Conservation (phyloP, 2,329 filamentous ascomycete genomes). For the Aspergillus thermomutatus region DNA sequence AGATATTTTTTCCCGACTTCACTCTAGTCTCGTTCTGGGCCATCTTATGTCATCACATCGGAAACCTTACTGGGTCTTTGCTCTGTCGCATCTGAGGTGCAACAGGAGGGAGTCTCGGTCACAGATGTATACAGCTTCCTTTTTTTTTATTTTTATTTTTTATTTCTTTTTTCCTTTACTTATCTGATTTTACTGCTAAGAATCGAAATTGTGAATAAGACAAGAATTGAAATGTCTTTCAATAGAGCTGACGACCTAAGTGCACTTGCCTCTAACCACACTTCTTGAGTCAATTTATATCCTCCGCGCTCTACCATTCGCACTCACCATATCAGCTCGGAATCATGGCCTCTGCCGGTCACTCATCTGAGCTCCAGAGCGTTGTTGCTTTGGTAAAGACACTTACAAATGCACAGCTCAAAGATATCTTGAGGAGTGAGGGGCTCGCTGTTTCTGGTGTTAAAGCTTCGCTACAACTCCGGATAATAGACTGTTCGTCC, state of each 20-base stretch:
- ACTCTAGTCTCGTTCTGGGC: slow-evolving; percentile 8
- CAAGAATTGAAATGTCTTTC: slow-evolving; percentile 29
- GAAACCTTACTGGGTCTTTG: slow-evolving; percentile 8
- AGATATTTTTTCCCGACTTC: slow-evolving; percentile 1
- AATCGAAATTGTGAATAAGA: not conserved
- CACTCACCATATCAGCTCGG: not conserved
- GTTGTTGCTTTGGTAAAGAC: slow-evolving; percentile 50
- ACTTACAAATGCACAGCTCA: slow-evolving; percentile 65
- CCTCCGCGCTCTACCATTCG: slow-evolving; percentile 1
- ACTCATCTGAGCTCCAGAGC: slow-evolving; percentile 39
- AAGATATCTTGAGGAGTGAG: slow-evolving; percentile 72
- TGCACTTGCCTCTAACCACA: slow-evolving; percentile 20
- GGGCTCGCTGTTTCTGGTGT: slow-evolving; percentile 74
- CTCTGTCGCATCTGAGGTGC: not conserved
- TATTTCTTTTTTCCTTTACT: not conserved
- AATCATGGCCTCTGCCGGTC: slow-evolving; percentile 38
- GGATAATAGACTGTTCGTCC: slow-evolving; percentile 73
- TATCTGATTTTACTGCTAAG: not conserved
- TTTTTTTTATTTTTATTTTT: not conserved
- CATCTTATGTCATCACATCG: slow-evolving; percentile 35
- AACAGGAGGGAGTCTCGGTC: not conserved
- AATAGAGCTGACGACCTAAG: slow-evolving; percentile 16
- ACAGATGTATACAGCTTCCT: not conserved
- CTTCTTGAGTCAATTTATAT: slow-evolving; percentile 17
- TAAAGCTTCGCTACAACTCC: slow-evolving; percentile 75